Base-by-base conservation (phyloP, 1,284 basidiomycete genomes). In the Pascua guehoae region DNA sequence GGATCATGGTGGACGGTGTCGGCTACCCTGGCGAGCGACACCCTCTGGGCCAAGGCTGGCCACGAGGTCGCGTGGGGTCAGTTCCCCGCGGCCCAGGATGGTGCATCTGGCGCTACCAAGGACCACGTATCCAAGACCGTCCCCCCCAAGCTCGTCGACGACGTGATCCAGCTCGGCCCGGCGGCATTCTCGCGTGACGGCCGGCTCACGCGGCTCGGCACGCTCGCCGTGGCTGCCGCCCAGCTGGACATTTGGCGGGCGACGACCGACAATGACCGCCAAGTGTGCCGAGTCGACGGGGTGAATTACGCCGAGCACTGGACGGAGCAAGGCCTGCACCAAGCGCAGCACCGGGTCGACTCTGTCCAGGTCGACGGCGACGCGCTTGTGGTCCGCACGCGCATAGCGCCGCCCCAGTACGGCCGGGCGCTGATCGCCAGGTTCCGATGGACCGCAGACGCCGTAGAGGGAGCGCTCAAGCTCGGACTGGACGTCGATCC, bases 51-150 rank as follows among this genome's bases (percentile, higher is more conserved):
- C 1, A 36, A 56, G 18, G 50, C 46, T 2, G 63, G 59, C 12
- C 65, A 67, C 44, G 60, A 57, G 38, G 49, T 66, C 1, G 57
- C 62, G 8, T 63, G 54, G 53, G 59, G 43, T 12, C 59, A 66
- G 56, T 40, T 60, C 7, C 32, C 47, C 12, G 17, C 45, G 18
- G 7, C 38, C 46, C n/a, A n/a, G n/a, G n/a, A n/a, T n/a, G n/a
- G n/a, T n/a, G n/a, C n/a, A n/a, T n/a, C n/a, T 12, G 47, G 38
- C 11, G 12, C 37, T 4, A 17, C 16, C 3, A 48, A 40, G 47
- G 24, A 38, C 8, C n/a, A n/a, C n/a, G n/a, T n/a, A n/a, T n/a
- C n/a, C n/a, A n/a, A n/a, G n/a, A 4, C 39, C 16, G 14, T 41
- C 39, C 32, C 39, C 18, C n/a, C 52, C 17, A 2, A 14, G 41